These are phyloP conservation scores for Calocybe indica DNA, from an alignment of 768 basidiomycete species.

Conservation along the genomic window DNA sequence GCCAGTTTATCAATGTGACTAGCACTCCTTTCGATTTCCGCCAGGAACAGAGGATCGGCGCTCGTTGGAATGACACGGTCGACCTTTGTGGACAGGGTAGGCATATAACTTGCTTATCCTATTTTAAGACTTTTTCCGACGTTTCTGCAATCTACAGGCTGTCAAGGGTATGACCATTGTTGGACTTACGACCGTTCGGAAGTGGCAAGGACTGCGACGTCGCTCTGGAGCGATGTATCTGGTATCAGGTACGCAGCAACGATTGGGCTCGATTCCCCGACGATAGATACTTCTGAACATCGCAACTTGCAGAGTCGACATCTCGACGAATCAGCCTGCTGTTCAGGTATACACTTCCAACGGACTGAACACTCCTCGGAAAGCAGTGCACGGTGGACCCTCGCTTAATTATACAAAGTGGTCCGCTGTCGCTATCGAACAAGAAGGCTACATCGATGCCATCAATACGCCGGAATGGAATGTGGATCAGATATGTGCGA, in stretches of 20 bases:
- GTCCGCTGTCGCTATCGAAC: conserved; percentile 39
- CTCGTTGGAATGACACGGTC: conserved; percentile 21
- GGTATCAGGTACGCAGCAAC: conserved; percentile 31
- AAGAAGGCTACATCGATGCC: conserved; percentile 37
- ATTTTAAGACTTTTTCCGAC: background rate
- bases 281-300: background rate
- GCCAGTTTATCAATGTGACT: conserved; percentile 7
- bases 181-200: conserved; percentile 35
- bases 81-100: background rate
- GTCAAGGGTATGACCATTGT: conserved; percentile 41
- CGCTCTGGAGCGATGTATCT: conserved; percentile 39
- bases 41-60: conserved; percentile 19
- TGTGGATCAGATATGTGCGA: conserved; percentile 37
- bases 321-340: conserved; percentile 40
- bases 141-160: conserved; percentile 20
- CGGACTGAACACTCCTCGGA: conserved; percentile 27
- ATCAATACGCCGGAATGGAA: conserved; percentile 43
- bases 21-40: conserved; percentile 35
- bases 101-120: background rate
- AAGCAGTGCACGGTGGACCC: conserved; percentile 36
- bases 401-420: conserved; percentile 26
- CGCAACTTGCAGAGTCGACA: conserved; percentile 25
- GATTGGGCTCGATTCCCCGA: background rate
- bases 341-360: conserved; percentile 24
- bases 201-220: conserved; percentile 23